These are phyloP conservation scores for Clarkia xantiana DNA, from an alignment of 345 rosid species.

Conservation along the genomic window DNA sequence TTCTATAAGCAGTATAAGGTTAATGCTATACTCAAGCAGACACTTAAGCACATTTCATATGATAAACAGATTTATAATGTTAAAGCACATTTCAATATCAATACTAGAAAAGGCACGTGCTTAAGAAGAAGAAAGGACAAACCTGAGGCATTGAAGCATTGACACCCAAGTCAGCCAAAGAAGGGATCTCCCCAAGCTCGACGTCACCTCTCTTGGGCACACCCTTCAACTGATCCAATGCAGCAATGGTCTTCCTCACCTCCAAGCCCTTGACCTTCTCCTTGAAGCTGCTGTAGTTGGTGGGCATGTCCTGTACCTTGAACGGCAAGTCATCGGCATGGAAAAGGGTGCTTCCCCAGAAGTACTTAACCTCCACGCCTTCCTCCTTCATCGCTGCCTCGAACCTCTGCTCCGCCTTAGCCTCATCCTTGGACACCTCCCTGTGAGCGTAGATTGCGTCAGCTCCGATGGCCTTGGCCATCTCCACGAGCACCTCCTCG, in stretches of 20 bases:
- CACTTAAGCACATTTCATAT: no score
- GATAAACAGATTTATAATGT: no score
- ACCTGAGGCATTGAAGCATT: conserved; percentile 58
- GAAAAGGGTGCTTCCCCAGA: conserved; percentile 94
- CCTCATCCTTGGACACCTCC: conserved; percentile 82
- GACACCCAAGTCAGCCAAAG: conserved; percentile 77
- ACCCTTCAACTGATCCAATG: conserved; percentile 73
- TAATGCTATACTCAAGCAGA: no score
- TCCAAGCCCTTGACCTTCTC: conserved; percentile 65
- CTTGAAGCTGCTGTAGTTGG: conserved; percentile 61
- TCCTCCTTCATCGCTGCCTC: conserved; percentile 81
- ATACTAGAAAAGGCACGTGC: no score
- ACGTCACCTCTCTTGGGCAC: conserved; percentile 86
- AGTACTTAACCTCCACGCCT: conserved; percentile 72
- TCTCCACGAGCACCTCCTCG: conserved; percentile 57
- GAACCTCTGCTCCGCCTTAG: conserved; percentile 76
- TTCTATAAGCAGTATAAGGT: no score
- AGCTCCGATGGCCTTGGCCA: conserved; percentile 84
- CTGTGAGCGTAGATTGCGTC: conserved; percentile 80
- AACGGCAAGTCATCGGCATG: conserved; percentile 92
- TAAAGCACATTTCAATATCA: no score
- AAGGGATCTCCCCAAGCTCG: conserved; percentile 80
- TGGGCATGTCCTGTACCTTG: conserved; percentile 72
- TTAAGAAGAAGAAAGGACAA: conserved; percentile 2
- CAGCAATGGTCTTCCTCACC: conserved; percentile 75